phyloP scores from a whole-genome alignment of 768 basidiomycete genomes.

The Lactarius trivialis region DNA sequence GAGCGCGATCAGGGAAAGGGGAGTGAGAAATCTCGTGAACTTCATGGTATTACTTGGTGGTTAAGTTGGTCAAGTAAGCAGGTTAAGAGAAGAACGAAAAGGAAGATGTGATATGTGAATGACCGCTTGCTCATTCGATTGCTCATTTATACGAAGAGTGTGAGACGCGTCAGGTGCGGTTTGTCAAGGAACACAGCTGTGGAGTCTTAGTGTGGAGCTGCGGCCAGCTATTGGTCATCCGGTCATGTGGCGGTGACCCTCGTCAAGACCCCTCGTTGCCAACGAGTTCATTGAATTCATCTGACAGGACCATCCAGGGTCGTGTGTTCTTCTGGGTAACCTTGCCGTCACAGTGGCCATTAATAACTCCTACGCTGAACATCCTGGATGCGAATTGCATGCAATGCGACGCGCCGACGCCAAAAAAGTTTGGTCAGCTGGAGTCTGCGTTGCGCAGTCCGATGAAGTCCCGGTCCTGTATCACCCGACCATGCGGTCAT shows the following conservation, averaged over 20 bases:
- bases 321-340: neutral
- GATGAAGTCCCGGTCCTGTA: too few relatives aligned
- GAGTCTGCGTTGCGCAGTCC: too few relatives aligned
- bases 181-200: neutral
- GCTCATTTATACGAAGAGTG: neutral
- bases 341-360: neutral
- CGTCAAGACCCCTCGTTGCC: too few relatives aligned
- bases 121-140: too few relatives aligned
- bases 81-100: neutral
- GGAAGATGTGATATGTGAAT: neutral
- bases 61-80: neutral
- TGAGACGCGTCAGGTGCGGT: neutral
- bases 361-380: too few relatives aligned
- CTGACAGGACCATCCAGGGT: neutral
- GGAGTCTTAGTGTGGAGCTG: neutral
- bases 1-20: neutral
- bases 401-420: too few relatives aligned
- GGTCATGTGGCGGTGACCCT: neutral
- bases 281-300: neutral
- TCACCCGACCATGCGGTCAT: neutral
- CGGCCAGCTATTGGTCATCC: neutral
- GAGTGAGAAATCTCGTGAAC: neutral
- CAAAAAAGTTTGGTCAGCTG: too few relatives aligned
- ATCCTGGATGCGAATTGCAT: too few relatives aligned
- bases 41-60: conserved; percentile 5